Evolutionary conservation across 192 early-diverging fungal species (phyloP).

Genomic region (Coemansia reversa): DNA sequence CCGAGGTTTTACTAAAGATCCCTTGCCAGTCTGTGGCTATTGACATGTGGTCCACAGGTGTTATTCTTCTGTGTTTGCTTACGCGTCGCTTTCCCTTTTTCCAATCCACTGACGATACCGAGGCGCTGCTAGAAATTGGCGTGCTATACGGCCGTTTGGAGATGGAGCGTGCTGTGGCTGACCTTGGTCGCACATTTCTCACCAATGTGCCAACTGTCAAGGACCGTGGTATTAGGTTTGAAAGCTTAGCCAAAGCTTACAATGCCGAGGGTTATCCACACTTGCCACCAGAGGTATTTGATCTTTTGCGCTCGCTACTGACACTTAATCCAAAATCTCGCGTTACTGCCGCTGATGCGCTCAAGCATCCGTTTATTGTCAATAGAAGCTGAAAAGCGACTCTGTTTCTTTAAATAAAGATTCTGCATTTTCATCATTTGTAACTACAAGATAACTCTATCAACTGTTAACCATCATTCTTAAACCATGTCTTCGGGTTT

Average conservation of each 20-base stretch:
- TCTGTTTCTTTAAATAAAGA: too few species aligned
- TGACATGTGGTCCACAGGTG: conserved; percentile 92
- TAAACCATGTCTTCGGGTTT: conserved; percentile 7
- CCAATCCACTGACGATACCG: conserved; percentile 78
- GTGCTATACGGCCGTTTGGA: conserved; percentile 72
- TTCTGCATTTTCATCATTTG: too few species aligned
- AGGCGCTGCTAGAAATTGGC: conserved; percentile 83
- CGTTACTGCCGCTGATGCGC: conserved; percentile 74
- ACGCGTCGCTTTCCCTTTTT: conserved; percentile 89
- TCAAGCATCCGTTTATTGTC: conserved; percentile 72
- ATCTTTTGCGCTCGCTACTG: conserved; percentile 64
- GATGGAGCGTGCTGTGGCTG: conserved; percentile 68
- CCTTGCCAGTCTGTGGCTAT: conserved; percentile 75
- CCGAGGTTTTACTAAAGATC: conserved; percentile 86
- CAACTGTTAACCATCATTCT: background rate
- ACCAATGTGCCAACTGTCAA: conserved; percentile 53
- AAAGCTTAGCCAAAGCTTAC: conserved; percentile 52
- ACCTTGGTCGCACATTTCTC: conserved; percentile 54
- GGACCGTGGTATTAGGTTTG: conserved; percentile 48
- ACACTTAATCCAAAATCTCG: conserved; percentile 60
- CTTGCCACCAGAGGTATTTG: conserved; percentile 54
- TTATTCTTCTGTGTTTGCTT: conserved; percentile 78
- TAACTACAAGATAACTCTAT: too few species aligned
- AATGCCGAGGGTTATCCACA: conserved; percentile 34
- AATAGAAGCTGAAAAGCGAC: background rate